Evolutionary conservation across 2,329 filamentous ascomycete genomes (phyloP), one percentile per base, ranked within the genome.

Genomic region (Intubia oerlemansii): DNA sequence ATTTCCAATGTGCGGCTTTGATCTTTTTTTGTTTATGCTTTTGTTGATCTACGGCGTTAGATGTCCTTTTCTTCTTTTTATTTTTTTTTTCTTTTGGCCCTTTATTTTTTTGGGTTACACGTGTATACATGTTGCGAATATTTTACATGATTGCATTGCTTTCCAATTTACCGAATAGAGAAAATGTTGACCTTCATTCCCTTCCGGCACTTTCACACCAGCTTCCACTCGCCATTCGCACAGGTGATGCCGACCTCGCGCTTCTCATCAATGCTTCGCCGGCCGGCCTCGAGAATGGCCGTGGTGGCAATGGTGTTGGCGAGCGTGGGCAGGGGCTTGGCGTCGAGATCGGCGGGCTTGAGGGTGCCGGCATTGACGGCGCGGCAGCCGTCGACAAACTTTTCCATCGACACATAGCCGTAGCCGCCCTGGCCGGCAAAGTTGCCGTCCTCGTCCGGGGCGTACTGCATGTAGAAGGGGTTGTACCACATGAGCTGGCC

Each of bases 391-490:
- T 93, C 81, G 28, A 93, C 72, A 50, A 93, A 93, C 54, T 93
- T 93, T 56, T 93, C 84, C 44, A 93, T 84, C 13, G 77, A 88
- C 33, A 92, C 67, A 52, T 93, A 93, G 19, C 84, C 84, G 48
- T 93, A 93, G 15, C 84, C 84, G 6, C 70, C 75, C 55, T 92
- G 84, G 20, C 84, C 84, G 31, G 69, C 72, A 49, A 93, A 93
- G 53, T 93, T 90, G 31, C 84, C 85, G 49, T 91, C 79, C 55
- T 92, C 84, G 44, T 92, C 82, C 13, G 84, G 82, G 10, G 82
- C 79, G 44, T 92, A 92, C 42, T 76, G 74, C 81, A 90, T 91
- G 54, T 90, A 90, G 53, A 90, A 90, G 47, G 84, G 84, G 50
- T 93, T 93, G 49, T 79, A 76, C 80, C 82, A 92, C 46, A 74